A percentile compares a stretch with the other conserved stretches of the same genome.
Evolutionary conservation across 1,139 yeast species (phyloP).

Genomic region (Lodderomyces margitis): DNA sequence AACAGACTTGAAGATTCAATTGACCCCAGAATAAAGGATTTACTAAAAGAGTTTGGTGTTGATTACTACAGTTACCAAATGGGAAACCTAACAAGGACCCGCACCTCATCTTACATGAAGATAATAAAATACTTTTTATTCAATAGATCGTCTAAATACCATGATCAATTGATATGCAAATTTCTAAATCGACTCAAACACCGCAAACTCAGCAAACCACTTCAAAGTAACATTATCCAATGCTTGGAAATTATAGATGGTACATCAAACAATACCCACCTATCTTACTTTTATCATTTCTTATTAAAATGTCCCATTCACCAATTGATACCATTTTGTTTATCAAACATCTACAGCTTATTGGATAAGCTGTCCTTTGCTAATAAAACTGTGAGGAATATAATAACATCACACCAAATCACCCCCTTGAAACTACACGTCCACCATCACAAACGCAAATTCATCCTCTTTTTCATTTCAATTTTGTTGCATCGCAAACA

Average conservation of each 20-base stretch:
- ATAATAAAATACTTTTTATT: conserved; percentile 12
- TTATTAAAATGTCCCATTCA: conserved; percentile 7
- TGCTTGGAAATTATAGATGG: conserved; percentile 9
- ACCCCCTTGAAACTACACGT: conserved; percentile 4
- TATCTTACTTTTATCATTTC: conserved; percentile 8
- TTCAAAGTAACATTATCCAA: conserved; percentile 8
- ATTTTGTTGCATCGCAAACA: conserved; percentile 4
- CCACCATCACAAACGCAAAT: conserved; percentile 7
- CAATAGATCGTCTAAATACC: conserved; percentile 6
- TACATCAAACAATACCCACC: conserved; percentile 4
- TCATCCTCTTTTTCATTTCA: conserved; percentile 4
- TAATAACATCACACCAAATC: conserved; percentile 6
- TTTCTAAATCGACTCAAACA: conserved; percentile 5
- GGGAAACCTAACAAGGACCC: not conserved
- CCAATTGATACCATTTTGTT: conserved; percentile 11
- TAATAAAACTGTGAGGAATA: conserved; percentile 8
- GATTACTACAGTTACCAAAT: conserved; percentile 10
- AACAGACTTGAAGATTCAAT: conserved; percentile 8
- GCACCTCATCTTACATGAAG: not conserved
- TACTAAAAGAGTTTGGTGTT: conserved; percentile 8
- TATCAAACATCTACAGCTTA: conserved; percentile 10
- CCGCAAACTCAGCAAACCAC: conserved; percentile 3
- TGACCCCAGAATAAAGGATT: conserved; percentile 8
- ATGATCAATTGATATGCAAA: conserved; percentile 8
- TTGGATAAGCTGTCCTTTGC: not conserved